Base-by-base conservation (phyloP, 208 protist species). In the Angomonas deanei region DNA sequence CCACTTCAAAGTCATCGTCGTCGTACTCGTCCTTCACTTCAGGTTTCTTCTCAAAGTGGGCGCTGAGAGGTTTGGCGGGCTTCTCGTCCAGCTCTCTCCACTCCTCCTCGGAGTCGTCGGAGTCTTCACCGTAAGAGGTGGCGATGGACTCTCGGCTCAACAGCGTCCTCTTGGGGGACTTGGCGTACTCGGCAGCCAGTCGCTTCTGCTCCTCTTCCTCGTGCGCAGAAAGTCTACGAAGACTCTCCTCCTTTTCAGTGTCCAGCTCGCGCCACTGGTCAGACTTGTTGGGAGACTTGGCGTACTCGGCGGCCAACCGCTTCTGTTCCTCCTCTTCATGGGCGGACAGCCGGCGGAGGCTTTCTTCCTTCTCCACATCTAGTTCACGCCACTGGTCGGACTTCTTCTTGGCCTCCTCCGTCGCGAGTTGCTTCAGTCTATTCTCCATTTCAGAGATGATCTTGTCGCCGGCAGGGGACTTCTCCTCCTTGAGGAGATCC, bases 1-100 rank as follows among this genome's bases (percentile, higher is more conserved):
- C n/a, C n/a, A n/a, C 60, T 32, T 79, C 71, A 55, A 80, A 77
- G 59, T 60, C 66, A 53, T 85, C 64, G 57, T 84, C 68, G 11
- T 58, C 50, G 60, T 81, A 69, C 38, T 42, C 42, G 26, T 65
- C 33, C 17, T 66, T n/a, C 31, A 11, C 52, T n/a, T n/a, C 15
- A n/a, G 36, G 36, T 42, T 42, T 42, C 15, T 42, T 8, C 36
- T 42, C 36, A 42, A 15, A 42, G 11, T 42, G 11, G 36, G 36
- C 36, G 8, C 11, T 42, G 36, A 42, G 36, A 15, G 8, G 36
- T 42, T 42, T 42, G 8, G 36, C 36, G 8, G 36, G 36, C 36
- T n/a, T 15, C 36, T 42, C 36, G 36, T 42, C 36, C 36, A 42
- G 36, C 36, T 42, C 36, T 15, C 15, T 42, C 36, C 36, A 42